A percentile compares a stretch with the other conserved stretches of the same genome.
Evolutionary conservation across 1,139 yeast species (phyloP).

Genomic region (Meyerozyma elateridarum): DNA sequence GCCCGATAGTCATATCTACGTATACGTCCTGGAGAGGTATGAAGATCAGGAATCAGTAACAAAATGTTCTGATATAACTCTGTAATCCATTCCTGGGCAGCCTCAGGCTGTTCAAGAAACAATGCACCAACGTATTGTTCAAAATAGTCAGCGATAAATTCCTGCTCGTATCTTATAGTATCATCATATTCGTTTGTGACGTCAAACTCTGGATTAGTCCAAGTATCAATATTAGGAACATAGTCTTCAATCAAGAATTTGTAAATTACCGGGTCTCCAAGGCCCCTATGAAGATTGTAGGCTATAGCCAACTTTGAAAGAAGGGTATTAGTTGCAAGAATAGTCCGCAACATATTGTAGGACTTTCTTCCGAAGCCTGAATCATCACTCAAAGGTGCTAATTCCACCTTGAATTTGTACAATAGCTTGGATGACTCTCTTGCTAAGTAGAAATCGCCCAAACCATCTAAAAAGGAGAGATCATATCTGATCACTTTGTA

Average conservation of each 20-base stretch:
- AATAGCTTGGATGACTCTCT: slow-evolving; percentile 35
- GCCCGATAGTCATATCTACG: slow-evolving; percentile 20
- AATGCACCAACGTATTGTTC: slow-evolving; percentile 45
- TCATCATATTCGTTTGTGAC: slow-evolving; percentile 16
- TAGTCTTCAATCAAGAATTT: slow-evolving; percentile 17
- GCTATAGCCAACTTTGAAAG: slow-evolving; percentile 35
- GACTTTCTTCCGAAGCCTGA: slow-evolving; percentile 21
- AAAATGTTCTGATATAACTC: slow-evolving; percentile 30
- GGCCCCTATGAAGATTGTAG: slow-evolving; percentile 33
- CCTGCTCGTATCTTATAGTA: slow-evolving; percentile 34
- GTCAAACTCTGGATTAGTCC: slow-evolving; percentile 13
- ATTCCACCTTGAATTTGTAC: slow-evolving; percentile 22
- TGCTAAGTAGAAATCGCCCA: slow-evolving; percentile 41
- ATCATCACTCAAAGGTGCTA: slow-evolving; percentile 12
- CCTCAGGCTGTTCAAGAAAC: slow-evolving; percentile 35
- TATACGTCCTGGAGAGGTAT: slow-evolving; percentile 2
- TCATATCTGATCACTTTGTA: slow-evolving; percentile 28
- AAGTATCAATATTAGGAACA: slow-evolving; percentile 20
- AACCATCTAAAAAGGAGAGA: slow-evolving; percentile 40
- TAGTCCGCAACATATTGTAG: slow-evolving; percentile 30
- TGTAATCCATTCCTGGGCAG: slow-evolving; percentile 32
- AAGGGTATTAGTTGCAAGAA: slow-evolving; percentile 38
- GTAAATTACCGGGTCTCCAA: slow-evolving; percentile 27
- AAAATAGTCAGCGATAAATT: slow-evolving; percentile 41
- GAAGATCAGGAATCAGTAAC: slow-evolving; percentile 17